Evolutionary conservation across 106 monocot species (phyloP), one percentile per base, ranked within the genome.

Genomic region (Acorus calamus): DNA sequence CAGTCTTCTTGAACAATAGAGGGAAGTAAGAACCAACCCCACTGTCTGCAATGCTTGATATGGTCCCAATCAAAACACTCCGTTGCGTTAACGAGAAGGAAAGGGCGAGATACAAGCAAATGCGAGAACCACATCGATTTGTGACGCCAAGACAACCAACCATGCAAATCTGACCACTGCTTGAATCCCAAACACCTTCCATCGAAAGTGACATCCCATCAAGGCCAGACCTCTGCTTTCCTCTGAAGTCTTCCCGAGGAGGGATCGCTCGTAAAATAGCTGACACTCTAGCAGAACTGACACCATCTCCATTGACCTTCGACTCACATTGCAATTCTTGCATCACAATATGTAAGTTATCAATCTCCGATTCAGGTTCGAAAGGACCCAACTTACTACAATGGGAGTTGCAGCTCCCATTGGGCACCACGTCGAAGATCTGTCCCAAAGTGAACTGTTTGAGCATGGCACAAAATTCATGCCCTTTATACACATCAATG

Each of bases 81-180:
- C 81, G 62, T 63, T 68, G 74, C 9, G 41, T 78, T 55, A 84
- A 75, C 2, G 84, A 84, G 66, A 84, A 84, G 41, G 77, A 75
- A 28, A 59, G 67, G 1, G 75, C 75, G 60, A 88, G 11, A 61
- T 88, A 88, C 42, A 88, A 68, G 46, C 78, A 84, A 11, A 88
- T 66, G 55, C 88, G 84, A 46, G 78, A 78, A 48, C 70, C 2
- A 57, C 88, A 88, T 50, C 55, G 14, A n/a, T 64, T 49, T 56
- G 59, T 60, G 11, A 49, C 55, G 42, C 75, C 84, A 10, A 81
- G 56, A 60, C 88, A 88, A 7, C 80, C 84, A 14, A 84, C 78
- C 88, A 88, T 88, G 81, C 88, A 88, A 13, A 88, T 78, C 50
- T 84, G 88, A 7, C 88, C 88, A 52, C 56, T 4, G 12, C 71